Conservation (phyloP, 805 yeast genomes). For the Clavispora fructus region DNA sequence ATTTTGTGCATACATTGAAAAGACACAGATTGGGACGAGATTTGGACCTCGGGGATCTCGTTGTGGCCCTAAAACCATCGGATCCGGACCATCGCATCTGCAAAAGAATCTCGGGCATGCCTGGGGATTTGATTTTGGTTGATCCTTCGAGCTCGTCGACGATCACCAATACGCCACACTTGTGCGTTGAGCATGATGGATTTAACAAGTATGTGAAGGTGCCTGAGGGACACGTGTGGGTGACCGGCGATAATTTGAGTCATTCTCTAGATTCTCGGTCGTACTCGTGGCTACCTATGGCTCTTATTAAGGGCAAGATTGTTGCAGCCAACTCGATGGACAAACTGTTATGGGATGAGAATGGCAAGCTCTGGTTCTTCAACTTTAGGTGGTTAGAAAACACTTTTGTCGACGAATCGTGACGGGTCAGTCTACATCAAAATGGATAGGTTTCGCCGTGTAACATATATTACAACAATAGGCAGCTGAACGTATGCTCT, state of each 20-base stretch:
- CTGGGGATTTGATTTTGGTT: conserved; percentile 77
- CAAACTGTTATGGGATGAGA: conserved; percentile 37
- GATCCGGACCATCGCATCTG: conserved; percentile 83
- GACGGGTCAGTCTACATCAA: not conserved
- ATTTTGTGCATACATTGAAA: conserved; percentile 75
- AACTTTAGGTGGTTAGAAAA: conserved; percentile 55
- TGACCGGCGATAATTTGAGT: conserved; percentile 89
- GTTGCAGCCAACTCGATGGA: conserved; percentile 57
- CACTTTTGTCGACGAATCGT: conserved; percentile 36
- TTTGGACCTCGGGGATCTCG: conserved; percentile 76
- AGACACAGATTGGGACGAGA: conserved; percentile 56
- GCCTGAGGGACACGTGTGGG: conserved; percentile 96
- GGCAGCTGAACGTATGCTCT: not conserved
- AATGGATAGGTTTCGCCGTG: not conserved
- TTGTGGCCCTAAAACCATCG: conserved; percentile 86
- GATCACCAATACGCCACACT: conserved; percentile 28
- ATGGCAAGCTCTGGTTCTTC: conserved; percentile 35
- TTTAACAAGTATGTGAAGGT: conserved; percentile 61
- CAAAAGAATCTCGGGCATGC: conserved; percentile 92
- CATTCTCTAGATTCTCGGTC: conserved; percentile 86
- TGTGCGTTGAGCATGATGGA: conserved; percentile 31
- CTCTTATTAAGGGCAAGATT: conserved; percentile 79
- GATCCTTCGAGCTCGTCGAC: conserved; percentile 68
- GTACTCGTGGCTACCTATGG: conserved; percentile 88
- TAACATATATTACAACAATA: conserved; percentile 1